Evolutionary conservation across 2,329 filamentous ascomycete species (phyloP), one percentile per base, ranked within the genome.

Genomic region (Calonectria hongkongensis): DNA sequence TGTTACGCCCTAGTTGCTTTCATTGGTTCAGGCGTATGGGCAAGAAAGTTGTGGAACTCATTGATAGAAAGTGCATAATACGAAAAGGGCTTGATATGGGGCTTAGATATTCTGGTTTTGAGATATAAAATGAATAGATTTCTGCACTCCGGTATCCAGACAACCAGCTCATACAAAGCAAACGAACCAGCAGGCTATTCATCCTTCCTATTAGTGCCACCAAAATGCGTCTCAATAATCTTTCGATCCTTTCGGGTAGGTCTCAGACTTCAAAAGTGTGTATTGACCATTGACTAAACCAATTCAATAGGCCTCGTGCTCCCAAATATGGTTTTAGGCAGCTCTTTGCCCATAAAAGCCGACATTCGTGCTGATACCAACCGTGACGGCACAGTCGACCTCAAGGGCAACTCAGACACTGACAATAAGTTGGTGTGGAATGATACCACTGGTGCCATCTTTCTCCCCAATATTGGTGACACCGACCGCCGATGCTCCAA

Each of bases 401-500:
- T 58, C 21, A 12, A 58, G 13, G 54, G 54, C 12, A 48, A 67
- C 2, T 36, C 60, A 1, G 66, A 72, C 16, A 2, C 13, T 6
- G 68, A 73, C 0, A 82, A 84, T 45, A 85, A 83, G 71, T 41
- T 67, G 0, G 45, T 41, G 0, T 82, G 81, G 81, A 79, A 79
- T 0, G 6, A 67, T 0, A 28, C 58, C 0, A 69, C 66, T 1
- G 84, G 84, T 2, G 83, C 84, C 1, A 76, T 86, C 2, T 82
- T 86, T 39, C 78, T 86, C 0, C 76, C 84, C 2, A 84, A 84
- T 30, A 82, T 85, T 2, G 84, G 82, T 13, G 84, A 86, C 48
- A 80, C 78, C 0, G 60, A 76, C 33, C 39, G 51, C 6, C 82
- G 84, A 6, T 85, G 83, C 60, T 77, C 81, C 0, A 75, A 72